Evolutionary conservation across 2,329 filamentous ascomycete species (phyloP), one percentile per base, ranked within the genome.

Genomic region (Fusarium anguioides): DNA sequence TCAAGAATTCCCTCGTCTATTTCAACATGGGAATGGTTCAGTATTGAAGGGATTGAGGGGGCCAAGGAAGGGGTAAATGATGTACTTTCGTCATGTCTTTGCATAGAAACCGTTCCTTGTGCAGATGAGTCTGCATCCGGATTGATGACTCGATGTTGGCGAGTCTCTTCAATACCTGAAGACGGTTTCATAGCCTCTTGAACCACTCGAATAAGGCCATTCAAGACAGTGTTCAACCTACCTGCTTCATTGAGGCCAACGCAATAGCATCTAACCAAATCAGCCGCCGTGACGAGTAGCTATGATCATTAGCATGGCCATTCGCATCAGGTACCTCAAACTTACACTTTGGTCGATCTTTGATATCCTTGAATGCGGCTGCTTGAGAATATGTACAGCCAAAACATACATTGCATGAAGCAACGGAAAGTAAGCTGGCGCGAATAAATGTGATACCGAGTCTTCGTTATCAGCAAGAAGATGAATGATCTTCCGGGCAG

Each of bases 341-440:
- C 53, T 60, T 2, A 60, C 57, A 3, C 57, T 60, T 7, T 60
- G 57, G 2, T 60, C 57, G 2, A 60, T 60, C 2, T 60, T 60
- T 0, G 57, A 60, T 1, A 60, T 27, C 1, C 58, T 55, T 0
- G 58, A 60, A 15, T 60, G 39, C 0, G 58, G 58, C 2, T 60
- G 58, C 5, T 60, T 60, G 0, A 60, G 1, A 2, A 60, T 45
- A 18, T 60, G 58, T 2, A 60, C 56, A 0, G 55, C 58, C 8
- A 60, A 2, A 0, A 60, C 58, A 5, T 60, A 60, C 6, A 60
- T 35, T 2, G 58, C 58, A 17, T 60, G 58, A 1, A 60, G 15
- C 0, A 60, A 12, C 0, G 55, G 39, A 3, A 60, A 60, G 4
- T 60, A 60, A 5, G 55, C 48, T 0, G 58, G 58, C 0, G 55